Conservation (phyloP, 352 stramenopile species). For the Pseudoperonospora humuli region DNA sequence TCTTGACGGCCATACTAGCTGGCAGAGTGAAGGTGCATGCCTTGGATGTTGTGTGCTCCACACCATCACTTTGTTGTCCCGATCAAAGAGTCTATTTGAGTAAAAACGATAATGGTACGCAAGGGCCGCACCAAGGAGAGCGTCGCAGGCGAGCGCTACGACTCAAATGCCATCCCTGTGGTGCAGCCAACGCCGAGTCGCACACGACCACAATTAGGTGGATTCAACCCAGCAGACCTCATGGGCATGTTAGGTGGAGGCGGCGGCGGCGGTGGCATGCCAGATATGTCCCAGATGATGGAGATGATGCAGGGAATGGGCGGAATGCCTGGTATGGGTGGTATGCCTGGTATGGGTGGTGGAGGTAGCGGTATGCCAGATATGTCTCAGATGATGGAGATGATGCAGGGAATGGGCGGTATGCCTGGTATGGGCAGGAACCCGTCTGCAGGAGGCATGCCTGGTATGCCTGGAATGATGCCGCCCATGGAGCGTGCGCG, state of each 20-base stretch:
- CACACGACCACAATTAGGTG: slow-evolving; percentile 26
- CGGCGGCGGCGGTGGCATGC: slow-evolving; percentile 38
- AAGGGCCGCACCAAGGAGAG: slow-evolving; percentile 70
- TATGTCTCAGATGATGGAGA: slow-evolving; percentile 57
- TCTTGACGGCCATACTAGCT: too few species aligned
- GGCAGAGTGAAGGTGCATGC: too few species aligned
- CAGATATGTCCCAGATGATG: slow-evolving; percentile 59
- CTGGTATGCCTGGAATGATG: slow-evolving; percentile 34
- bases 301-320: slow-evolving; percentile 44
- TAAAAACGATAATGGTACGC: slow-evolving; percentile 29
- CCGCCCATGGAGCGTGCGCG: slow-evolving; percentile 47
- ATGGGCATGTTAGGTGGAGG: slow-evolving; percentile 45
- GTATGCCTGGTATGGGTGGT: slow-evolving; percentile 32
- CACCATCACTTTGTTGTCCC: neutral
- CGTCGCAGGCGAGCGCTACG: slow-evolving; percentile 74
- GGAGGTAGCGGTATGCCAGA: slow-evolving; percentile 39
- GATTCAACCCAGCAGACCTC: slow-evolving; percentile 44
- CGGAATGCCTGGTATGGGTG: slow-evolving; percentile 37
- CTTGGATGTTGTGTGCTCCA: too few species aligned
- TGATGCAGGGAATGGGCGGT: slow-evolving; percentile 41
- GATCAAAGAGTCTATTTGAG: neutral
- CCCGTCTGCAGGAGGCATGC: slow-evolving; percentile 30
- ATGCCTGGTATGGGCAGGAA: slow-evolving; percentile 39
- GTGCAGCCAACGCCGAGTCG: slow-evolving; percentile 16
- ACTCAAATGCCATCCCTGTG: slow-evolving; percentile 66